Conservation (phyloP, 2,329 filamentous ascomycete species). For the Sphaerostilbella broomeana region DNA sequence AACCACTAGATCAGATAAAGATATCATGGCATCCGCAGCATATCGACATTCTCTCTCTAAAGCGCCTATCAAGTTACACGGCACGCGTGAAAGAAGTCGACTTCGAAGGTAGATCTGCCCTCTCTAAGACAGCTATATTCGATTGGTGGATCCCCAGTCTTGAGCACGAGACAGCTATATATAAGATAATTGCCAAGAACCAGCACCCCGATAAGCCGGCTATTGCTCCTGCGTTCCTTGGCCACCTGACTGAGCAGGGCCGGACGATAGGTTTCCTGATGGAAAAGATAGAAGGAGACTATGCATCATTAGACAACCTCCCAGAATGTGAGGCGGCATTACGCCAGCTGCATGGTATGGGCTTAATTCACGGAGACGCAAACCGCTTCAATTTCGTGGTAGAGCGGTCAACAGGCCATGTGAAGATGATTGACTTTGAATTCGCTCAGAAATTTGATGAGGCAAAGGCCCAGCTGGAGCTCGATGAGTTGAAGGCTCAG, state of each 20-base stretch:
- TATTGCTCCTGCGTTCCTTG: constrained; percentile 23
- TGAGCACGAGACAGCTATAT: constrained; percentile 3
- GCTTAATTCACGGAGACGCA: constrained; percentile 15
- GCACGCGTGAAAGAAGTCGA: constrained; percentile 9
- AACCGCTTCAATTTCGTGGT: constrained; percentile 17
- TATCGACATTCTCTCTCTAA: constrained; percentile 11
- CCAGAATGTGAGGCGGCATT: constrained; percentile 17
- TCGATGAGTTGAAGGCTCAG: constrained; percentile 2
- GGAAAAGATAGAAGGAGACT: constrained; percentile 18
- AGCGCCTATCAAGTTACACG: constrained; percentile 1
- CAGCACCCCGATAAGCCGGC: background rate
- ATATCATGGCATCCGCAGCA: constrained; percentile 8
- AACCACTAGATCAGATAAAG: background rate
- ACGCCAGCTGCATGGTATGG: constrained; percentile 13
- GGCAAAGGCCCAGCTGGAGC: constrained; percentile 5
- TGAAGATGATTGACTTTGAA: constrained; percentile 16
- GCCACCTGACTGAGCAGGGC: constrained; percentile 24
- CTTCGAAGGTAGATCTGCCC: constrained; percentile 1
- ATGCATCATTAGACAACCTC: constrained; percentile 17
- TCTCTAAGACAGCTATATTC: constrained; percentile 9
- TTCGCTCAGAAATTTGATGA: constrained; percentile 9
- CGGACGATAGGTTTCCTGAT: constrained; percentile 23
- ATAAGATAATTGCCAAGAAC: constrained; percentile 1
- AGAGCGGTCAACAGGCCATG: constrained; percentile 9
- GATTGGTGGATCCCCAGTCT: constrained; percentile 1